Evolutionary conservation across 805 yeast genomes (phyloP), one percentile per base, ranked within the genome.

Genomic region (Candida schatavii): DNA sequence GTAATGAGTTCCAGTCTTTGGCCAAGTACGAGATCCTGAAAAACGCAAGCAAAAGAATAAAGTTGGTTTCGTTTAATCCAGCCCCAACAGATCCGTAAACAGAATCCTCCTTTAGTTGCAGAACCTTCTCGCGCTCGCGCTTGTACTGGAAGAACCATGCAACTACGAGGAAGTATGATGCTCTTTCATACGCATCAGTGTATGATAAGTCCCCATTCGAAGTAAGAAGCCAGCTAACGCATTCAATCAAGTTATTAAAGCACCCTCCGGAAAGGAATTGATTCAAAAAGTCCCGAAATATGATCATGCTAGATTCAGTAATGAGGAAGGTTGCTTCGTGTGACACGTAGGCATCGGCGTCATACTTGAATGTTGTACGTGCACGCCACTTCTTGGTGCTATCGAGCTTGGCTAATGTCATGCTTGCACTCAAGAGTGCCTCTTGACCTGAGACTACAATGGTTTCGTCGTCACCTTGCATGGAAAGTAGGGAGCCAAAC

Each of bases 401-500:
- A 54, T 91, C 97, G 23, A 91, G 64, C 34, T 78, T 74, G 19
- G 77, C 74, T 27, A 91, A 60, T 0, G 89, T 68, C 35, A 78
- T 72, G n/a, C 49, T 64, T 17, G 73, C 71, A 34, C 73, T 68
- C 9, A 69, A 50, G 3, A 85, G 52, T 3, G 82, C 88, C 22
- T 77, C 76, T 49, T 86, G 90, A 2, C 95, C 93, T 3, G 74
- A 68, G 2, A 93, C 75, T 1, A 88, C 75, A 4, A 87, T 77
- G 15, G 85, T 61, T 22, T 80, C 70, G 40, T 81, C 81, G 19
- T 75, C 72, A 15, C 83, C 77, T 45, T 83, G 80, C 23, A 91
- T 70, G 2, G 95, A 82, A 9, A 89, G 61, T 47, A 90, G 66
- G 0, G 97, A 82, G 0, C 99, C 99, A 66, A 91, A 91, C 40